These are phyloP conservation scores for Neonectria neomacrospora DNA, from an alignment of 2,329 filamentous ascomycete species.

Conservation along the genomic window DNA sequence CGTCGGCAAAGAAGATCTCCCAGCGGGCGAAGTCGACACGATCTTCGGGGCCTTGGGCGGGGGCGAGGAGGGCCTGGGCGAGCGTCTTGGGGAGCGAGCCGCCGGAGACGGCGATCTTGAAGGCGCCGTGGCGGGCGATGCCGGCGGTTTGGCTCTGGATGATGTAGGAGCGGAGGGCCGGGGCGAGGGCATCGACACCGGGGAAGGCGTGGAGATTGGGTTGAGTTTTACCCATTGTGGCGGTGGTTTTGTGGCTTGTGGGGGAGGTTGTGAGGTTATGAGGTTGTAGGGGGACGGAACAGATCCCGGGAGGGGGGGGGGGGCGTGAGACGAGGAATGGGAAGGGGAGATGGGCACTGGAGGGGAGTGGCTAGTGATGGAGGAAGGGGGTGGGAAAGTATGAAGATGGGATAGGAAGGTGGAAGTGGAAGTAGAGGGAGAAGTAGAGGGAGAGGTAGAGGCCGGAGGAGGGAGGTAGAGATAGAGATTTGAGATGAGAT, in stretches of 20 bases:
- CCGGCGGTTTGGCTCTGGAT: constrained; percentile 84
- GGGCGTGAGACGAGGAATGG: constrained; percentile 2
- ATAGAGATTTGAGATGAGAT: constrained; percentile 12
- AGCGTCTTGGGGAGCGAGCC: constrained; percentile 92
- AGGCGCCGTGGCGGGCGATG: constrained; percentile 80
- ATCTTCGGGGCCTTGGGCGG: constrained; percentile 64
- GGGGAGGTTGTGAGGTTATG: not conserved
- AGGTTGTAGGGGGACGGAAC: not conserved
- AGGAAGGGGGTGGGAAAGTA: constrained; percentile 3
- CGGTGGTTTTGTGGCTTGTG: constrained; percentile 40
- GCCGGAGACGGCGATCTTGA: constrained; percentile 93
- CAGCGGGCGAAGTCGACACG: constrained; percentile 83
- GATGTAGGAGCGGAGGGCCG: constrained; percentile 83
- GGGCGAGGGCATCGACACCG: constrained; percentile 74
- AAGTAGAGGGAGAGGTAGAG: constrained; percentile 4
- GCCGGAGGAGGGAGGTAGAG: constrained; percentile 4
- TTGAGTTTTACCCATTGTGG: constrained; percentile 64
- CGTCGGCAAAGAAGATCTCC: constrained; percentile 99
- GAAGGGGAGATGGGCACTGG: not conserved
- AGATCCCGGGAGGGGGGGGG: not conserved
- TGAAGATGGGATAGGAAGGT: not conserved
- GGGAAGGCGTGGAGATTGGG: constrained; percentile 85
- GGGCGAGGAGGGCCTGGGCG: constrained; percentile 81
- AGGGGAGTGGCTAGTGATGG: constrained; percentile 2
- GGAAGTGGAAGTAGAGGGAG: not conserved